Percentiles rank a stretch among this genome's conserved stretches.
phyloP scores from a whole-genome alignment of 192 early-diverging fungal genomes.

The Phlyctochytrium bullatum region DNA sequence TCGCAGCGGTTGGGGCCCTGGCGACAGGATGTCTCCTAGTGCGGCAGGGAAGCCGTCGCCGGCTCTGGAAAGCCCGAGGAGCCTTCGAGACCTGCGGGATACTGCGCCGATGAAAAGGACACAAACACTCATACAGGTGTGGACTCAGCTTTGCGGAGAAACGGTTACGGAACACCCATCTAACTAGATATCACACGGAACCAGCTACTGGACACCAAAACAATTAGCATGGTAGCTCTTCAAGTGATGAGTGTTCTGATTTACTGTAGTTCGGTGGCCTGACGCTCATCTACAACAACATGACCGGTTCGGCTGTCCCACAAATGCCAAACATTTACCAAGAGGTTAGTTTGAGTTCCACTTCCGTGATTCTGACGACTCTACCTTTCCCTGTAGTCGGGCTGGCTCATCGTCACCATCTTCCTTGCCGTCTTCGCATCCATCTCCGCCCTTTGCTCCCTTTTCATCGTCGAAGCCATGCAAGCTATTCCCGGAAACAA shows the following conservation, averaged over 20 bases:
- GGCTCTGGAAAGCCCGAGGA: background rate
- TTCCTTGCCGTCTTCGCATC: conserved; percentile 36
- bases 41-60: background rate
- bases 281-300: conserved; percentile 22
- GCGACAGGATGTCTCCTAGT: background rate
- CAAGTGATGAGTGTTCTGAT: background rate
- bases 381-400: conserved; percentile 7
- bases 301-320: conserved; percentile 20
- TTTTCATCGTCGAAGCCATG: conserved; percentile 62
- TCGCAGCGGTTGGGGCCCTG: background rate
- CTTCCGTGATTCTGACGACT: background rate
- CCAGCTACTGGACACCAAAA: background rate
- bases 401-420: conserved; percentile 24
- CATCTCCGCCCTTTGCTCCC: conserved; percentile 43
- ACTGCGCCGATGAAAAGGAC: background rate
- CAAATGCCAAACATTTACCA: conserved; percentile 20
- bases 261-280: conserved; percentile 10
- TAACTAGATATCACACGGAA: background rate
- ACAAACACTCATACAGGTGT: background rate
- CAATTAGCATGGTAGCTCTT: background rate
- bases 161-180: background rate
- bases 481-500: conserved; percentile 59
- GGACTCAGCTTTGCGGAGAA: too few species aligned
- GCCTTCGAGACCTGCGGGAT: background rate
- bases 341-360: conserved; percentile 5